phyloP scores from a whole-genome alignment of 2,329 filamentous ascomycete genomes.

The Emydomyces testavorans region DNA sequence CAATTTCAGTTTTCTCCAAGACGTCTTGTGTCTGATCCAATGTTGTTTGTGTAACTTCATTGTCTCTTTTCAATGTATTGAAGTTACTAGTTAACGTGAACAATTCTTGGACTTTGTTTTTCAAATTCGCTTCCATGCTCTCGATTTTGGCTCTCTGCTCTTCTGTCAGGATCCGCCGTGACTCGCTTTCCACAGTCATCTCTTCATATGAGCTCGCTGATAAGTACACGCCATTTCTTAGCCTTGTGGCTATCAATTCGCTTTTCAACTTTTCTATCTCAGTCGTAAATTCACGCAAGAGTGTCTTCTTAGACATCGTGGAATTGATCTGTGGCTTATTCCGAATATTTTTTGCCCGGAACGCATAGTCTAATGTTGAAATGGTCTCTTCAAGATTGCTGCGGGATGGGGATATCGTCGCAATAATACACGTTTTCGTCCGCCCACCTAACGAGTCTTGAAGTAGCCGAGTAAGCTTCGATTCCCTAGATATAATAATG shows the following conservation, averaged over 20 bases:
- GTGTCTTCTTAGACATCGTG: slow-evolving; percentile 80
- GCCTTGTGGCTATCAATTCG: slow-evolving; percentile 81
- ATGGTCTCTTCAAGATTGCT: slow-evolving; percentile 97
- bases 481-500: slow-evolving; percentile 51
- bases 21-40: slow-evolving; percentile 72
- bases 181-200: slow-evolving; percentile 84
- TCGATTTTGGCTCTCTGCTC: slow-evolving; percentile 89
- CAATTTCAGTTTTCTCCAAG: slow-evolving; percentile 76
- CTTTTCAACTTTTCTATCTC: slow-evolving; percentile 94
- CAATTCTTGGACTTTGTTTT: slow-evolving; percentile 88
- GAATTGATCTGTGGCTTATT: slow-evolving; percentile 96
- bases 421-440: slow-evolving; percentile 98
- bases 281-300: slow-evolving; percentile 75
- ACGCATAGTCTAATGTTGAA: slow-evolving; percentile 93
- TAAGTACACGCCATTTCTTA: slow-evolving; percentile 90
- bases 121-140: slow-evolving; percentile 77
- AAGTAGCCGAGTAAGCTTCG: slow-evolving; percentile 83
- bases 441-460: slow-evolving; percentile 93
- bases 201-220: slow-evolving; percentile 82
- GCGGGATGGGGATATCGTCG: slow-evolving; percentile 86
- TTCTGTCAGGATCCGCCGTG: slow-evolving; percentile 76
- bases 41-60: slow-evolving; percentile 59
- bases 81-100: slow-evolving; percentile 78
- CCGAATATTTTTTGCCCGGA: slow-evolving; percentile 93
- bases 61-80: slow-evolving; percentile 77